Evolutionary conservation across 345 rosid genomes (phyloP).

Genomic region (Lumnitzera littorea): DNA sequence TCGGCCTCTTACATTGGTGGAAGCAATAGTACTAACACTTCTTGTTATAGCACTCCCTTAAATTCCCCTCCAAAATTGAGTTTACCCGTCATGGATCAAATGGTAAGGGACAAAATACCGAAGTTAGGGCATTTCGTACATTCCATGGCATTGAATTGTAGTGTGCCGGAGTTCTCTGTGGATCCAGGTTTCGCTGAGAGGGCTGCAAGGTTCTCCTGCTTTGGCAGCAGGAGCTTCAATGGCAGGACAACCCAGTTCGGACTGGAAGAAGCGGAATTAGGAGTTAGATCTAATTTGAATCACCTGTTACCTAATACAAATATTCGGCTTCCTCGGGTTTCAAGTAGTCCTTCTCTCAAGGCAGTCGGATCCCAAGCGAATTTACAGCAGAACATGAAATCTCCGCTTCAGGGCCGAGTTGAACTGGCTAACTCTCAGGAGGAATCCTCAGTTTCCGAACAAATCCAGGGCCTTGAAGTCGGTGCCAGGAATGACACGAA

Average conservation of each 20-base stretch:
- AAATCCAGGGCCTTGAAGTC: neutral
- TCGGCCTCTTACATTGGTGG: slow-evolving; percentile 21
- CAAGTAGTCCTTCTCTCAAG: slow-evolving; percentile 16
- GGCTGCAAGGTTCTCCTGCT: slow-evolving; percentile 20
- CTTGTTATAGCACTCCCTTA: slow-evolving; percentile 36
- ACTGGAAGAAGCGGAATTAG: neutral
- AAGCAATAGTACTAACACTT: slow-evolving; percentile 33
- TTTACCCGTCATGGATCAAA: slow-evolving; percentile 1
- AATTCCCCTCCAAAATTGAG: slow-evolving; percentile 29
- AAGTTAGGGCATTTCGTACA: neutral
- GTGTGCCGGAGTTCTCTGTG: slow-evolving; percentile 13
- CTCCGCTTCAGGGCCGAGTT: neutral
- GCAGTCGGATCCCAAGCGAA: slow-evolving; percentile 4
- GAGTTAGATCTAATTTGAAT: neutral
- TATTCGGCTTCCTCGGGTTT: slow-evolving; percentile 7
- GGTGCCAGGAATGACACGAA: slow-evolving; percentile 1
- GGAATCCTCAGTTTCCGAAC: slow-evolving; percentile 16
- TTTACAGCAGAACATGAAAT: neutral
- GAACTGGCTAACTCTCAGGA: slow-evolving; percentile 13
- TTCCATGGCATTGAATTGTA: slow-evolving; percentile 3
- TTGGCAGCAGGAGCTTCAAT: slow-evolving; percentile 20
- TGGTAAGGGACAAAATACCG: slow-evolving; percentile 6
- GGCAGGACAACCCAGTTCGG: slow-evolving; percentile 4
- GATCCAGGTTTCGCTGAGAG: slow-evolving; percentile 20
- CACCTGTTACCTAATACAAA: neutral